Percentiles rank a stretch among this genome's conserved stretches.
Evolutionary conservation across 306 rosid genomes (phyloP).

Genomic region (Fragaria ananassa): DNA sequence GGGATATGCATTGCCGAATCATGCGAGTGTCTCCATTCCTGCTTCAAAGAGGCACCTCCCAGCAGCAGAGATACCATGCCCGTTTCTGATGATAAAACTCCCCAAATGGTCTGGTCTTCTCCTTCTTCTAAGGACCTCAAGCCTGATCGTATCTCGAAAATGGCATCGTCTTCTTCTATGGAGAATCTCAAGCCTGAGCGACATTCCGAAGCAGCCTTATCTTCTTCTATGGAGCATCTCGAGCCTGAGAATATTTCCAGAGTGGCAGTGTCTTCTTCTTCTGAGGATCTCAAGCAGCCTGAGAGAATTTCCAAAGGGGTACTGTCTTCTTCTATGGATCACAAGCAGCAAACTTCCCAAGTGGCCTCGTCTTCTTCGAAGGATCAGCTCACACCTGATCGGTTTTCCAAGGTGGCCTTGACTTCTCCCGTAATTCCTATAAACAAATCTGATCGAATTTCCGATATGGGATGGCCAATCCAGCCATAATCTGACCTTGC

Average conservation of each 20-base stretch:
- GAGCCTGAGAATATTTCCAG: background rate
- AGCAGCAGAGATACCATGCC: background rate
- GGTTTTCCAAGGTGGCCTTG: background rate
- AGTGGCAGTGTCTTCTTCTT: background rate
- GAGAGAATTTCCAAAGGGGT: background rate
- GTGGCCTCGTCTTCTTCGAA: background rate
- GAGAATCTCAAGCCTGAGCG: conserved; percentile 3
- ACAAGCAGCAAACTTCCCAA: background rate
- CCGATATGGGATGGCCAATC: background rate
- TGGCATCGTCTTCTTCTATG: background rate
- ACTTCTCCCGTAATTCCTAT: background rate
- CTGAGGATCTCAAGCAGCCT: background rate
- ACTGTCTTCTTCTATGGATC: background rate
- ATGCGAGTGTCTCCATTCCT: conserved; percentile 8
- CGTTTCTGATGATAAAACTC: background rate
- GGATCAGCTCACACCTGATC: background rate
- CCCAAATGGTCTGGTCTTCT: background rate
- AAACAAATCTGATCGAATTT: background rate
- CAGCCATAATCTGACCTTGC: background rate
- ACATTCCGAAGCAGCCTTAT: background rate
- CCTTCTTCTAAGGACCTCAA: background rate
- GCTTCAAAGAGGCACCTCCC: background rate
- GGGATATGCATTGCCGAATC: background rate
- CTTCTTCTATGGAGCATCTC: background rate
- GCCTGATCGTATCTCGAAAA: background rate